A percentile compares a stretch with the other conserved stretches of the same genome.
These are phyloP conservation scores for Citrullus colocynthis DNA, from an alignment of 306 rosid species.

Conservation along the genomic window DNA sequence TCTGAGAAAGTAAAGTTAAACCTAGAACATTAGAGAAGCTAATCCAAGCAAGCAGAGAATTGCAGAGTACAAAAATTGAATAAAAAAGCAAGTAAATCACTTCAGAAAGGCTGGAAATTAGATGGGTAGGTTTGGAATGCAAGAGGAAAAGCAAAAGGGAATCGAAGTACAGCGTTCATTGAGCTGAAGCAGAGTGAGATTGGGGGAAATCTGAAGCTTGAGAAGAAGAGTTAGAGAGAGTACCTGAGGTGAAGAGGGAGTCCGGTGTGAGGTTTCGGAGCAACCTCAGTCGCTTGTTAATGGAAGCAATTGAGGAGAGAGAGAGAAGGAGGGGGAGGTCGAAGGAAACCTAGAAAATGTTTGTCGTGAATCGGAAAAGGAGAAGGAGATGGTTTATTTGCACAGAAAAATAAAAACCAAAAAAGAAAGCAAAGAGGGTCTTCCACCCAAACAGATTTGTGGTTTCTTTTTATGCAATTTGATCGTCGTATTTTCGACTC, in stretches of 20 bases:
- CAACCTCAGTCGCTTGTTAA: neutral
- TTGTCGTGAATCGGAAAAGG: neutral
- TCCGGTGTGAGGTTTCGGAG: neutral
- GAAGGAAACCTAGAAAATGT: constrained; percentile 2
- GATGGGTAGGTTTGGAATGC: neutral
- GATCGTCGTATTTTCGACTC: too few species aligned
- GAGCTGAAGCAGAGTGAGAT: constrained; percentile 6
- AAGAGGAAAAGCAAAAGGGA: neutral
- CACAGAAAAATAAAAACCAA: neutral
- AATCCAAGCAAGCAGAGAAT: constrained; percentile 3
- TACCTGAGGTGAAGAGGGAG: constrained; percentile 1
- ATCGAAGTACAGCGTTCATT: neutral
- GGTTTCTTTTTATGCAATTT: neutral
- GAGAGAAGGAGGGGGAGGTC: neutral
- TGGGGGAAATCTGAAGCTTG: neutral
- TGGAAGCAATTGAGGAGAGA: neutral
- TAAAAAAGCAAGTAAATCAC: neutral
- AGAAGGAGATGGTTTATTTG: neutral
- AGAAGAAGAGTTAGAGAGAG: neutral
- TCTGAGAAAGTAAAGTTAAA: neutral
- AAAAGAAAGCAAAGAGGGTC: neutral
- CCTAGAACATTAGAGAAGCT: neutral
- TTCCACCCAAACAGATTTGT: neutral
- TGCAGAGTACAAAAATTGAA: neutral
- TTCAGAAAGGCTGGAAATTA: neutral